Evolutionary conservation across 1,284 basidiomycete genomes (phyloP).

Genomic region (Albatrellus sp.): DNA sequence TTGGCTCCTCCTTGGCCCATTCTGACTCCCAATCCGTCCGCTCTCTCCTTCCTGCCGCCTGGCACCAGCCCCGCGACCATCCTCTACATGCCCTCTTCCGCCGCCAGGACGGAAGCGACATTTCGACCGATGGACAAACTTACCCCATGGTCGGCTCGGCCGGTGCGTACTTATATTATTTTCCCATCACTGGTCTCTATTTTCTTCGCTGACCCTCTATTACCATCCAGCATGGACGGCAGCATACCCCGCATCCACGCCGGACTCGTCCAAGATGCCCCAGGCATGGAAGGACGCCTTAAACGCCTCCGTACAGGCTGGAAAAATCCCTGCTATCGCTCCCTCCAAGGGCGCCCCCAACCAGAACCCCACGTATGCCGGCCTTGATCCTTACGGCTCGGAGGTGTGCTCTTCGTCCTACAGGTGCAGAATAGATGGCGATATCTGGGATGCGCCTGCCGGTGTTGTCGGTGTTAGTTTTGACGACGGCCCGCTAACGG

Average conservation of each 20-base stretch:
- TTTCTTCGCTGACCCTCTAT: conserved; percentile 1
- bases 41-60: conserved; percentile 7
- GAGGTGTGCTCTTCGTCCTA: conserved; percentile 56
- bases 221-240: conserved; percentile 40
- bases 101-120: conserved; percentile 19
- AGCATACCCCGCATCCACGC: conserved; percentile 33
- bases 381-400: conserved; percentile 33
- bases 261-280: conserved; percentile 37
- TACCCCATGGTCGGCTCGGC: conserved; percentile 9
- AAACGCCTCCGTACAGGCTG: conserved; percentile 47
- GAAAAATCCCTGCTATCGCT: conserved; percentile 64
- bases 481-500: conserved; percentile 69
- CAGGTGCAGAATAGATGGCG: conserved; percentile 45
- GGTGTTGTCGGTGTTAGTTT: conserved; percentile 50
- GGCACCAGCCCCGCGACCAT: conserved; percentile 19
- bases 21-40: too few relatives aligned
- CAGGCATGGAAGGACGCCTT: conserved; percentile 58
- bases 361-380: conserved; percentile 43
- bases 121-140: conserved; percentile 3
- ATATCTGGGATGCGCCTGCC: conserved; percentile 62
- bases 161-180: conserved; percentile 3
- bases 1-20: too few relatives aligned
- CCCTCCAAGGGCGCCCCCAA: conserved; percentile 26
- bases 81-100: conserved; percentile 48
- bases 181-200: neutral